A percentile compares a stretch with the other conserved stretches of the same genome.
Evolutionary conservation across 306 rosid genomes (phyloP).

Genomic region (Cucurbita argyrosperma): DNA sequence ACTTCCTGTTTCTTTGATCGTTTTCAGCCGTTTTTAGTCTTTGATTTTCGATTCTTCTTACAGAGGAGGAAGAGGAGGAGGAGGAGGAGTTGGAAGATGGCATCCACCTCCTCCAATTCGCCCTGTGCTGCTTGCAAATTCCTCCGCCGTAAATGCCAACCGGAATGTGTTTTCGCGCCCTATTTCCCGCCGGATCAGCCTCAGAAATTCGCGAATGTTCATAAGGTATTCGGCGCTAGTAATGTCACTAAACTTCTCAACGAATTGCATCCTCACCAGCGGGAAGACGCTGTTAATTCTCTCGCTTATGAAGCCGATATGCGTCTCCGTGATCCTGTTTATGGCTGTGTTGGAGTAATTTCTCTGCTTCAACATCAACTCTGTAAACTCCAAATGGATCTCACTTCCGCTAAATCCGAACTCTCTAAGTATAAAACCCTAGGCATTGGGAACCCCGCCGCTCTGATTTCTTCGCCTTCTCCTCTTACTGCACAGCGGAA

Average conservation of each 20-base stretch:
- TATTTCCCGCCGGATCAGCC: conserved; percentile 98
- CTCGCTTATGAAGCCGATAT: conserved; percentile 95
- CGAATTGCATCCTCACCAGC: conserved; percentile 82
- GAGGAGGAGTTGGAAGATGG: conserved; percentile 21
- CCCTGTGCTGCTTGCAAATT: conserved; percentile 98
- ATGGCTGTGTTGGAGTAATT: conserved; percentile 86
- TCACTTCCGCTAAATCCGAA: conserved; percentile 80
- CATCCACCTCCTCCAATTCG: conserved; percentile 31
- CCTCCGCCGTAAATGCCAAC: conserved; percentile 82
- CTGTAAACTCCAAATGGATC: conserved; percentile 90
- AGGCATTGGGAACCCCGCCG: conserved; percentile 28
- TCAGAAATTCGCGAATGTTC: conserved; percentile 83
- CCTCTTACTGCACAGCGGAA: not conserved
- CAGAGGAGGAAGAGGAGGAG: conserved; percentile 13
- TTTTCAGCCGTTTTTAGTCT: too few species aligned
- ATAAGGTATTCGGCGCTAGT: conserved; percentile 86
- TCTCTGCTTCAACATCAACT: conserved; percentile 92
- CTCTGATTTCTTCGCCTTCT: conserved; percentile 26
- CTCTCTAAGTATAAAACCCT: conserved; percentile 62
- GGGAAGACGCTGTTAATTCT: conserved; percentile 89
- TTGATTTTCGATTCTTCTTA: not conserved
- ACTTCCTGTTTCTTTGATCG: too few species aligned
- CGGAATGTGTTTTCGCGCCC: conserved; percentile 89
- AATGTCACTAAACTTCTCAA: conserved; percentile 84
- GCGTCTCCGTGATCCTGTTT: conserved; percentile 93